phyloP scores from a whole-genome alignment of 495 filamentous ascomycete genomes.

The Penicillium arizonense region DNA sequence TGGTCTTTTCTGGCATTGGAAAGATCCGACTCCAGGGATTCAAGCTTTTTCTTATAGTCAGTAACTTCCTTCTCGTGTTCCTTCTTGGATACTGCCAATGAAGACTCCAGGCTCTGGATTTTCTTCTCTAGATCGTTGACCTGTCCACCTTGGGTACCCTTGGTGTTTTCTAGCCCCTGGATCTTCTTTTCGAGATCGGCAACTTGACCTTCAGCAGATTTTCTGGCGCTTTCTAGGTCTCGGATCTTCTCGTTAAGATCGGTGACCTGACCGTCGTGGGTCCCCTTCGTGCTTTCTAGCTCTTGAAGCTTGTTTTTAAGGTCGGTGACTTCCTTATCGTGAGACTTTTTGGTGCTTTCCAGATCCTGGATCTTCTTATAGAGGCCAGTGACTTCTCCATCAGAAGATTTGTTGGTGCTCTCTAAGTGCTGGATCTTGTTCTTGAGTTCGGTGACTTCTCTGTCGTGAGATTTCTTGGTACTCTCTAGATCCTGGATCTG shows the following conservation, averaged over 20 bases:
- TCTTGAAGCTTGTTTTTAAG: slow-evolving; percentile 1
- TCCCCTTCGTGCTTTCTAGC: not conserved
- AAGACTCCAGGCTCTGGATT: slow-evolving; percentile 7
- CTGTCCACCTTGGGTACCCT: slow-evolving; percentile 4
- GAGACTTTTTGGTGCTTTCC: slow-evolving; percentile 4
- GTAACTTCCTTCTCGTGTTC: slow-evolving; percentile 54
- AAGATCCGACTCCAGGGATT: slow-evolving; percentile 53
- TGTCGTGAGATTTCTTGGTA: slow-evolving; percentile 38
- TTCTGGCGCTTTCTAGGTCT: slow-evolving; percentile 31
- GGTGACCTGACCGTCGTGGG: not conserved
- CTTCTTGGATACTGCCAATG: slow-evolving; percentile 43
- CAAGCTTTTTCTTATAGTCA: slow-evolving; percentile 53
- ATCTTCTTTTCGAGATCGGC: slow-evolving; percentile 1
- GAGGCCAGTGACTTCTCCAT: not conserved
- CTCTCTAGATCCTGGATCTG: slow-evolving; percentile 48
- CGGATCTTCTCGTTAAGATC: slow-evolving; percentile 26
- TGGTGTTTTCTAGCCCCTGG: not conserved
- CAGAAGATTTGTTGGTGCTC: not conserved
- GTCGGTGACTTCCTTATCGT: slow-evolving; percentile 8
- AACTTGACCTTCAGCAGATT: slow-evolving; percentile 5
- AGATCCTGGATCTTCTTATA: slow-evolving; percentile 40
- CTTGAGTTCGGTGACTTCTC: slow-evolving; percentile 7
- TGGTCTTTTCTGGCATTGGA: slow-evolving; percentile 52
- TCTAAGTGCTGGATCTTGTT: not conserved
- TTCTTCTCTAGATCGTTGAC: slow-evolving; percentile 9